Base-by-base conservation (phyloP, 2,329 filamentous ascomycete genomes). In the Penicillium sumatraense region DNA sequence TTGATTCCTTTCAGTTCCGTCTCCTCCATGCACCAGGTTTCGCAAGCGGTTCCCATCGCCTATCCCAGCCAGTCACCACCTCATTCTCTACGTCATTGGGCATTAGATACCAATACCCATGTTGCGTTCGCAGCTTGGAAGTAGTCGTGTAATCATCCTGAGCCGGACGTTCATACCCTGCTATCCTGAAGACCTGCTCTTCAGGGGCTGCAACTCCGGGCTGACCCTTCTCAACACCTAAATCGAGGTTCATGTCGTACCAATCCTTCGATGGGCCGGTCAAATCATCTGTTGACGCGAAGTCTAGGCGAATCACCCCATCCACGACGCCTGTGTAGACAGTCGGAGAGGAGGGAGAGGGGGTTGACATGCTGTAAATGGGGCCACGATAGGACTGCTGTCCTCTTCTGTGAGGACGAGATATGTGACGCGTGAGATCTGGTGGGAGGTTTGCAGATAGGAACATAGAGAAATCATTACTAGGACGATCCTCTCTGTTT, bases 301-400 rank as follows among this genome's bases (percentile, higher is more conserved):
- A 77, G 53, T 80, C 76, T 2, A 80, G 67, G 8, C 75, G 73
- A 21, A 78, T 57, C 5, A 80, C 66, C 21, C 74, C 72, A 33
- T 76, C 72, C 27, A 75, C 72, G 13, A 80, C 64, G 2, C 78
- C 78, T 10, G 75, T 72, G 55, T 78, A 80, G n/a, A 80, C 61
- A 3, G 77, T 78, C 21, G 75, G 71, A 0, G 78, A 80, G 27
- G 73, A 70, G 8, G 74, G 68, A 3, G 77, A 80, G 3, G 78
- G 78, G 1, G 73, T 72, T 8, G 74, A 77, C 61, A 80, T 72
- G 13, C 71, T 72, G 57, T 80, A 80, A 20, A 80, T 72, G 6
- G 76, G 72, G 3, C 77, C 77, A 10, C 75, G 71, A 65, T 80
- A 79, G 5, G 69, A 31, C 16, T 46, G 26, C 3, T n/a, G 61